Conservation (phyloP, 2,329 filamentous ascomycete genomes). For the Thyridium curvatum region DNA sequence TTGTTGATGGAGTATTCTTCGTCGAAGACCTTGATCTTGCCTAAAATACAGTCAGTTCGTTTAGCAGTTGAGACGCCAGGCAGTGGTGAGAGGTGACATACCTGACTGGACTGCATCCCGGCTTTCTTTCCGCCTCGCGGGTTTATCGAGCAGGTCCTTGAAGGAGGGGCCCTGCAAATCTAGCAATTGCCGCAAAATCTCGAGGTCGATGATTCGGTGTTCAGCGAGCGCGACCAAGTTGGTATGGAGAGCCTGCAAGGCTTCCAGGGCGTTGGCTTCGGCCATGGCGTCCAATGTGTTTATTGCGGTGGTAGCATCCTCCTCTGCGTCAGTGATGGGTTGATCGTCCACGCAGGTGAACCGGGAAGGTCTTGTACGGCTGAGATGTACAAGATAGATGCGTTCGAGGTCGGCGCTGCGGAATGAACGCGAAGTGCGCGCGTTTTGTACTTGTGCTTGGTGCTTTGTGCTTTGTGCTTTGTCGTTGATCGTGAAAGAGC, state of each 20-base stretch:
- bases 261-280: slow-evolving; percentile 65
- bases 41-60: slow-evolving; percentile 34
- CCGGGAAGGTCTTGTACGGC: too few species aligned
- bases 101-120: slow-evolving; percentile 65
- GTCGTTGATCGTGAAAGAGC: too few species aligned
- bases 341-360: too few species aligned
- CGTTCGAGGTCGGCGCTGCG: too few species aligned
- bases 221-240: slow-evolving; percentile 75
- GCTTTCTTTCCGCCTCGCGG: slow-evolving; percentile 67
- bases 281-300: slow-evolving; percentile 49
- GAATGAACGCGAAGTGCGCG: too few species aligned
- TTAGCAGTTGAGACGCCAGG: neutral
- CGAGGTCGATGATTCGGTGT: slow-evolving; percentile 52
- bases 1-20: slow-evolving; percentile 76
- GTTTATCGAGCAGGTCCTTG: slow-evolving; percentile 67
- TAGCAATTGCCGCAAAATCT: slow-evolving; percentile 65
- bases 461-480: too few species aligned
- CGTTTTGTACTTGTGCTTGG: too few species aligned
- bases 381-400: too few species aligned
- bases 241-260: slow-evolving; percentile 77
- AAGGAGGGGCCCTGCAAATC: slow-evolving; percentile 62
- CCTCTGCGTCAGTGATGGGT: too few species aligned
- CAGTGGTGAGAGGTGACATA: slow-evolving; percentile 31
- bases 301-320: too few species aligned
- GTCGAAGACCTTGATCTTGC: slow-evolving; percentile 67